Evolutionary conservation across 2,329 filamentous ascomycete genomes (phyloP).

Genomic region (Talaromyces sp.): DNA sequence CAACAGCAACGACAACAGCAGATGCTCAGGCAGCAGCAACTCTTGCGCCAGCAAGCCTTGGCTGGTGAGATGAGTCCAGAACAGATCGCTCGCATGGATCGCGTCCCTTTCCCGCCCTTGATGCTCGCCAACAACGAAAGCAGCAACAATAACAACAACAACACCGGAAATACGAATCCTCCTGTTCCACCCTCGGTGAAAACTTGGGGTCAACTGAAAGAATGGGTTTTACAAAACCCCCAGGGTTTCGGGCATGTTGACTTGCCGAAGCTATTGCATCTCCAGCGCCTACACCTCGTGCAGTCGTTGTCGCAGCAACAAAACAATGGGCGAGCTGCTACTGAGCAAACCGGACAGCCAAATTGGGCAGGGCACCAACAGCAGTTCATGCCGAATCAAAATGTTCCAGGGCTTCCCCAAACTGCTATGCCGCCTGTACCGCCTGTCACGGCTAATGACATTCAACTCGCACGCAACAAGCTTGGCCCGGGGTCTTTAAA

Average conservation of each 20-base stretch:
- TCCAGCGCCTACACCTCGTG: constrained; percentile 41
- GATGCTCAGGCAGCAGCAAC: constrained; percentile 24
- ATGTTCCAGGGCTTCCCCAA: constrained; percentile 24
- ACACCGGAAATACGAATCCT: constrained; percentile 23
- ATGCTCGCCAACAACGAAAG: no score
- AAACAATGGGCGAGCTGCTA: constrained; percentile 13
- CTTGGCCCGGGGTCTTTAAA: constrained; percentile 27
- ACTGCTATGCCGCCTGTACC: constrained; percentile 12
- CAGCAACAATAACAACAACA: no score
- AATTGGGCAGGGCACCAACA: constrained; percentile 22
- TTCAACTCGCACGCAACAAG: constrained; percentile 31
- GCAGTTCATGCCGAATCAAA: constrained; percentile 23
- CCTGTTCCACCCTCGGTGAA: constrained; percentile 46
- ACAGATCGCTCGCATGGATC: constrained; percentile 40
- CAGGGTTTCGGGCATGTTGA: constrained; percentile 36
- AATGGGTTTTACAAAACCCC: constrained; percentile 45
- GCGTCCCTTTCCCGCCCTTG: constrained; percentile 29
- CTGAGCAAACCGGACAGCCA: constrained; percentile 17
- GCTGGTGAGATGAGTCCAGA: constrained; percentile 34
- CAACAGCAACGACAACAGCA: constrained; percentile 24
- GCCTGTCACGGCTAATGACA: constrained; percentile 27
- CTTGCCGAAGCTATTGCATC: constrained; percentile 32
- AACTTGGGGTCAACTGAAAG: constrained; percentile 53
- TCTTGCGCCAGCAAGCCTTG: constrained; percentile 28
- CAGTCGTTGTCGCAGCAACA: constrained; percentile 24